Evolutionary conservation across 2,329 filamentous ascomycete genomes (phyloP), one percentile per base, ranked within the genome.

Genomic region (Zasmidium angulare): DNA sequence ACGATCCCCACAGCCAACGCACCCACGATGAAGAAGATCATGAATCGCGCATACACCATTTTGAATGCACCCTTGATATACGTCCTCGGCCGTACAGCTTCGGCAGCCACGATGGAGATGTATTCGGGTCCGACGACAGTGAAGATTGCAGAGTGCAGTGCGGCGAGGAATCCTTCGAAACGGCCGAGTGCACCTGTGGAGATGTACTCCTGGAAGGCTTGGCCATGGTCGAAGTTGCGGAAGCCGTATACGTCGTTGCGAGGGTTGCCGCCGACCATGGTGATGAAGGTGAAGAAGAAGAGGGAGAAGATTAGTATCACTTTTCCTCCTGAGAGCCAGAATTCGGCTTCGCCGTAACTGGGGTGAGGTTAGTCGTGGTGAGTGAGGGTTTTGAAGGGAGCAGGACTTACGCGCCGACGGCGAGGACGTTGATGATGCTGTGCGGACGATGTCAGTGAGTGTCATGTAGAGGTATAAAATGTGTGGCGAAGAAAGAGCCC

Each of bases 261-360:
- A 0, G 73, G 73, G 46, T 74, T 74, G 12, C 72, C 72, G 3
- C 72, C 72, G 3, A 70, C 63, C 71, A 74, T 74, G 17, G 71
- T 73, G 21, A 74, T 56, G 54, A 74, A 73, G 52, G 71, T 72
- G 62, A 73, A 80, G 65, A 63, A 62, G 69, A 79, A 77, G 17
- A 80, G 69, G 46, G 76, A 74, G 54, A 79, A 65, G 67, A 81
- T 79, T 59, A 81, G 62, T 36, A 80, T 56, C 56, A 81, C 76
- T 63, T 81, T 80, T 65, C 76, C 76, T 43, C 75, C 76, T 1
- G 83, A 82, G 2, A 86, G 77, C 82, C 82, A 87, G 58, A 74
- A 74, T 54, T 75, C 73, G 36, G 68, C 72, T 60, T 79, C 77
- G 21, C 78, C 79, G 55, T 77, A 81, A 1, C 63, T 70, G 50